phyloP scores from a whole-genome alignment of 805 yeast species.

The Pichia nanzhaoensis region DNA sequence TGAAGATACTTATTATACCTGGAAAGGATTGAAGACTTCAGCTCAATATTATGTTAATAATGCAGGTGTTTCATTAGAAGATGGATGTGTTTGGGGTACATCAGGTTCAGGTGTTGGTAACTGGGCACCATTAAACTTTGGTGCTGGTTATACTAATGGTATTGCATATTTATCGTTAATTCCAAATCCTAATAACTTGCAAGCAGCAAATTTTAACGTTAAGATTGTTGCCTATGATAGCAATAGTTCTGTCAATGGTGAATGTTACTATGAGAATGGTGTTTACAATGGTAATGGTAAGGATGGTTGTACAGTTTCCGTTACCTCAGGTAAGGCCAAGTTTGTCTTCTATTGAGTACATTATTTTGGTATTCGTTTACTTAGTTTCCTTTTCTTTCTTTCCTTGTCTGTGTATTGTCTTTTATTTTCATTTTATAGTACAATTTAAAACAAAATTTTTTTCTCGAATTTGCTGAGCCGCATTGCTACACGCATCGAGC shows the following conservation, averaged over 20 bases:
- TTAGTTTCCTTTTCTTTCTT: background rate
- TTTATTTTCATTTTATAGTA: no score
- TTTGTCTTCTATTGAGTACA: conserved; percentile 24
- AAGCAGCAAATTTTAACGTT: conserved; percentile 51
- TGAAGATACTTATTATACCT: conserved; percentile 66
- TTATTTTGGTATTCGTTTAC: background rate
- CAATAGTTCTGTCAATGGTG: conserved; percentile 33
- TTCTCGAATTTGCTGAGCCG: no score
- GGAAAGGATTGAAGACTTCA: conserved; percentile 80
- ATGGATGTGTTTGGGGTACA: conserved; percentile 94
- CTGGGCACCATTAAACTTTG: conserved; percentile 97
- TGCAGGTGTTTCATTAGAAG: conserved; percentile 85
- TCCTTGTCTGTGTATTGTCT: no score
- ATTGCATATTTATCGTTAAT: conserved; percentile 80
- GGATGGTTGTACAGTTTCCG: conserved; percentile 74
- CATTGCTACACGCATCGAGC: no score
- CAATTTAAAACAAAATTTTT: no score
- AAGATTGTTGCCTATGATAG: conserved; percentile 36
- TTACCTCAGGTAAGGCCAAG: conserved; percentile 31
- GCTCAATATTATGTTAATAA: conserved; percentile 96
- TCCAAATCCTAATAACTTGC: conserved; percentile 87
- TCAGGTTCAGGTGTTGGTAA: conserved; percentile 79
- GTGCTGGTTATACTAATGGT: conserved; percentile 77
- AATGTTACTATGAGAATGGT: conserved; percentile 39
- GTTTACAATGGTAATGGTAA: conserved; percentile 47